Base-by-base conservation (phyloP, 2,329 filamentous ascomycete species). In the Fusarium buharicum region DNA sequence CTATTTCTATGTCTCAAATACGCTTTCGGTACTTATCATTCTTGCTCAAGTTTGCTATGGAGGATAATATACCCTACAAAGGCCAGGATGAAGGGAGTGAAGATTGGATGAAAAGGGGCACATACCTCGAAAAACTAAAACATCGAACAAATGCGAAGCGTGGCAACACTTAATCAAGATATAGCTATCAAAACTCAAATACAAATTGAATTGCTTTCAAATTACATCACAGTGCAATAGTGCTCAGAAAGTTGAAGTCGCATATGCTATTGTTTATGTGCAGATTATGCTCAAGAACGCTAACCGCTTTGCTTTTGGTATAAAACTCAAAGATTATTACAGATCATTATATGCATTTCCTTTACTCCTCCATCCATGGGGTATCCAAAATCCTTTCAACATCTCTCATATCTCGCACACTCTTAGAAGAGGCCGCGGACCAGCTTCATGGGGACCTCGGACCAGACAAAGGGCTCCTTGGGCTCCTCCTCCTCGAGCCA, bases 401-500 rank as follows among this genome's bases (percentile, higher is more conserved):
- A 33, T 33, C 30, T 47, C 49, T 60, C 51, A 39, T 40, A 43
- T 28, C 22, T 46, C 39, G 17, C 30, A 55, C 12, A n/a, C 16
- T n/a, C 46, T 68, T 64, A 71, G 54, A 71, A 40, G 50, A 70
- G 43, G 36, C 59, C 50, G 22, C 50, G 57, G 45, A 71, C 13
- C n/a, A 68, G 16, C 53, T 41, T 68, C 63, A 39, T 66, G 16
- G 69, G 69, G 28, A 66, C 34, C 24, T 47, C 44, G 0, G 90
- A 90, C 91, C 90, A 93, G 9, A 76, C 74, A 30, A 83, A 84
- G 70, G 82, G 81, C 79, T 97, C 92, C 47, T 89, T 89, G 34
- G 82, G 78, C 80, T 97, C 94, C 75, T 96, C 90, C 49, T 89
- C 88, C 40, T 96, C 81, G 34, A 98, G 77, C 58, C 90, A 85